Evolutionary conservation across 345 rosid species (phyloP), one percentile per base, ranked within the genome.

Genomic region (Brassica rapa): DNA sequence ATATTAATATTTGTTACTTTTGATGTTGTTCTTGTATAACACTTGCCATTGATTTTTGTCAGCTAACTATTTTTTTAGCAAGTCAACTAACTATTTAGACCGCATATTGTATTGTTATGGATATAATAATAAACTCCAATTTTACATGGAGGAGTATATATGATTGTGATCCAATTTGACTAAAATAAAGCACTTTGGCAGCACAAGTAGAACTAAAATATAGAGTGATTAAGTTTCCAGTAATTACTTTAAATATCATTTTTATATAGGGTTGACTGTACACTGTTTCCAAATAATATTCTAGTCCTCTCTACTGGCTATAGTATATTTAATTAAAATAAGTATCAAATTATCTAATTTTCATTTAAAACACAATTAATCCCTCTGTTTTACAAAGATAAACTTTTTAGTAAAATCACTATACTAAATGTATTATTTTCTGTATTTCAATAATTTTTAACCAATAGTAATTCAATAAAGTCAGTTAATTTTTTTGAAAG

Each of bases 31-130:
- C 0, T 63, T 63, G 66, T 30, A 29, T 12, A 62, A 46, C 39
- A 69, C 69, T 63, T 70, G 56, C 56, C 27, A 51, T 5, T 69
- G 33, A 21, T 6, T 51, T 55, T 75, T 65, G 25, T 33, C 10
- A 73, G 32, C 32, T 73, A 27, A 25, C 37, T 24, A 21, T 32
- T 0, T 27, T 27, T 27, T 27, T 27, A 27, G 3, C 30, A 27
- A 27, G 30, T 27, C 30, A 27, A 4, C 30, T 27, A 27, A 27
- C 30, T 27, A 27, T 27, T 30, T 74, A 49, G 32, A 74, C 49
- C 23, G 51, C 43, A n/a, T 62, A 39, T 19, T 16, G 5, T 14
- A 19, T 60, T 60, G 37, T 5, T 25, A 71, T 8, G 56, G 35
- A 57, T 30, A 19, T 0, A 27, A 25, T 14, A 43, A 14, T 41